Conservation (phyloP, 768 basidiomycete species). For the Amanita rubescens region DNA sequence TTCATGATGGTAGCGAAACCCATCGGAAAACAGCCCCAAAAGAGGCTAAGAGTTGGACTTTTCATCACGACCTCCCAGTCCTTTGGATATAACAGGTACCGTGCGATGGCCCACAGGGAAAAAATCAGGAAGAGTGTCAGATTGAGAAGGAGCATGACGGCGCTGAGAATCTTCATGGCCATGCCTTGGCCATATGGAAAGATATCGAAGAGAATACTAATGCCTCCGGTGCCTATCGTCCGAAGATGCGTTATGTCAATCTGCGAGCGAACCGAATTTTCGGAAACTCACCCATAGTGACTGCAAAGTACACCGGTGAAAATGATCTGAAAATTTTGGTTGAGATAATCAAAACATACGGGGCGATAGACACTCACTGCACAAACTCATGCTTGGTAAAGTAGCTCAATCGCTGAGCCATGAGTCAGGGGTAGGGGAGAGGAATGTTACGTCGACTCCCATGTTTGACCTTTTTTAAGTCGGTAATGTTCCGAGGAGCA, state of each 20-base stretch:
- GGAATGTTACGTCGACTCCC: no score
- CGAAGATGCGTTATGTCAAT: background rate
- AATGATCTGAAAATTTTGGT: background rate
- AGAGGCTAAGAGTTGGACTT: constrained; percentile 45
- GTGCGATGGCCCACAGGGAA: constrained; percentile 27
- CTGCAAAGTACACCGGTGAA: constrained; percentile 4
- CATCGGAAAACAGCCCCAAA: constrained; percentile 39
- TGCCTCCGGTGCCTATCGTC: background rate
- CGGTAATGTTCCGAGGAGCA: no score
- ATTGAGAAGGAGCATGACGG: constrained; percentile 24
- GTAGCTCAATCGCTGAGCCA: background rate
- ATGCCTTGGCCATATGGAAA: constrained; percentile 6
- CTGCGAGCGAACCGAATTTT: background rate
- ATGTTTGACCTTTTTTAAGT: no score
- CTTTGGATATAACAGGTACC: constrained; percentile 34
- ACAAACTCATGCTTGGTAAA: background rate
- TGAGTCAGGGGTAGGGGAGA: no score
- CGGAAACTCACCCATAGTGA: background rate
- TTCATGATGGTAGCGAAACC: constrained; percentile 45
- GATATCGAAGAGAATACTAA: constrained; percentile 5
- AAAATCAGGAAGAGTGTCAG: constrained; percentile 39
- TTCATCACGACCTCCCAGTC: constrained; percentile 39
- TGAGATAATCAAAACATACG: background rate
- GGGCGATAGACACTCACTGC: background rate
- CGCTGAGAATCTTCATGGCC: constrained; percentile 3